Base-by-base conservation (phyloP, 1,139 yeast genomes). In the Saccharomyces pastorianus region DNA sequence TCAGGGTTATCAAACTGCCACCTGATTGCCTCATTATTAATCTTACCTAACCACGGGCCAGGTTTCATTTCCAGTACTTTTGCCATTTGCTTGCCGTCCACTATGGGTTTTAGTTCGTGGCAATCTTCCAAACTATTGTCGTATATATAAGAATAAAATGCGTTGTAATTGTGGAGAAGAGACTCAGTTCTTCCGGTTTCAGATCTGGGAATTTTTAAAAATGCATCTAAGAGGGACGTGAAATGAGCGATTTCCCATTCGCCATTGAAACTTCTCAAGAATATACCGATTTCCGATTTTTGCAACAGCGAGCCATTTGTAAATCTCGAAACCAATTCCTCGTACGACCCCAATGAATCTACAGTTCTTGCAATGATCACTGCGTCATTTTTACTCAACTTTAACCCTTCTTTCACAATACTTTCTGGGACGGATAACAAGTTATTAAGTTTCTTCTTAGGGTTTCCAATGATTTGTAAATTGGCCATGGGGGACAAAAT, bases 1-100 rank as follows among this genome's bases (percentile, higher is more conserved):
- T 63, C 46, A 34, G 95, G 95, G 61, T 88, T 70, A 58, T 85
- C 90, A 56, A 89, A 73, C 70, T 90, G 96, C 88, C 91, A 85
- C 13, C 75, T 70, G 47, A 88, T 68, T 8, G 88, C 76, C 48
- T 76, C 71, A n/a, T 80, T 81, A 55, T 81, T 78, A 11, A 83
- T 71, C 29, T 71, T 70, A 7, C 81, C 76, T 77, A 89, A 76
- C 96, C 96, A 89, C 3, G 91, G 90, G 0, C 98, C 98, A 0
- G 93, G 89, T 64, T 84, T 85, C 55, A 73, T 74, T 17, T 76
- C 71, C 25, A 85, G 71, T n/a, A 75, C 71, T 51, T 75, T 72
- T 50, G 79, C 73, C 50, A 89, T 69, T 32, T 80, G 78, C 60
- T 84, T 88, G 25, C 97, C 97, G 65, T 87, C 87, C 17, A 85